Evolutionary conservation across 2,329 filamentous ascomycete genomes (phyloP), one percentile per base, ranked within the genome.

Genomic region (Colletotrichum paranaense): DNA sequence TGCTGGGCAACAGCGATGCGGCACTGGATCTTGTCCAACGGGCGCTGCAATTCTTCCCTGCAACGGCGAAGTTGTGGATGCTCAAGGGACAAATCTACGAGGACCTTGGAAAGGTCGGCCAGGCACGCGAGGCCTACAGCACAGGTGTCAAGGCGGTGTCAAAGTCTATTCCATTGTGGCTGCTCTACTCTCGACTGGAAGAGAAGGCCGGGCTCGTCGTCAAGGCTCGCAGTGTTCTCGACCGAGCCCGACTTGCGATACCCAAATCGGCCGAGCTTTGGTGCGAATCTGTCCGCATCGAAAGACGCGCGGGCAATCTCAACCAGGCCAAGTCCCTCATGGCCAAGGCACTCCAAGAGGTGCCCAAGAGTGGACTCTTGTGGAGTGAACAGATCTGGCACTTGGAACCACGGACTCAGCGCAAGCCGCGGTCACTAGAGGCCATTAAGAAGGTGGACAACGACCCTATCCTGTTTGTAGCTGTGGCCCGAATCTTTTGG

Each of bases 61-160:
- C 92, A 57, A 91, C 93, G 14, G 89, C 94, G 65, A 98, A 98
- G 84, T 88, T 99, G 28, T 98, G 96, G 93, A 98, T 98, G 94
- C 94, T 98, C 86, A 99, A 99, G 84, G 97, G 97, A 0, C 97
- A 99, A 81, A 97, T 98, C 75, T 99, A 99, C 86, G 94, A 98
- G 80, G 89, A 92, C 56, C 89, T 95, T 59, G 92, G 90, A 77
- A 95, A 95, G 84, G 85, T 93, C 16, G 92, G 93, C 0, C 94
- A 97, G 82, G 97, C 97, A 3, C 91, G 97, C 59, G 95, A 98
- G 81, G 95, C 96, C 0, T 98, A 97, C 83, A 91, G 90, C 72
- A 93, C 94, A 5, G 97, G 97, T 46, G 97, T 96, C 53, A 93
- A 97, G 79, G 94, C 94, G 0, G 96, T 95, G 68, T 91, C 95